Evolutionary conservation across 140 eudicot genomes (phyloP).

Genomic region (Stevia rebaudiana): DNA sequence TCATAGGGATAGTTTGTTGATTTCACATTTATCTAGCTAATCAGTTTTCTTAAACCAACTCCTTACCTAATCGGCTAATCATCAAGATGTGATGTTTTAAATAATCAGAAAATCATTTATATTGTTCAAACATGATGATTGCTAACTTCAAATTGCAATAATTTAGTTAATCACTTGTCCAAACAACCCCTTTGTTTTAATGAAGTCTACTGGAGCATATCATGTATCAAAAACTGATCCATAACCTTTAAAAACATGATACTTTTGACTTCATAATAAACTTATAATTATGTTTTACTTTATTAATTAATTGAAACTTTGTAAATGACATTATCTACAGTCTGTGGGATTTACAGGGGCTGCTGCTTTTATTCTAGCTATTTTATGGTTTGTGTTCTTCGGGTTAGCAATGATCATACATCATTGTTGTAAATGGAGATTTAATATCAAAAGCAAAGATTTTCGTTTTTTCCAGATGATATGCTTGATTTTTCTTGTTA

Average conservation of each 20-base stretch:
- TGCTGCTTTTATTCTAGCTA: conserved; percentile 66
- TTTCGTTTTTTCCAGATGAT: conserved; percentile 43
- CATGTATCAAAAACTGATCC: conserved; percentile 2
- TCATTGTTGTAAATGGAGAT: conserved; percentile 74
- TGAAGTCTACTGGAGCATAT: not conserved
- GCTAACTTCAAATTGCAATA: not conserved
- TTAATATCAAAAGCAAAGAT: conserved; percentile 53
- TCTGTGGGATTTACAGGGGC: conserved; percentile 97
- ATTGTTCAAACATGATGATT: not conserved
- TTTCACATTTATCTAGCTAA: not conserved
- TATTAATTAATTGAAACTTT: not conserved
- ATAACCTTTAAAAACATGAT: not conserved
- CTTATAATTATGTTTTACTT: not conserved
- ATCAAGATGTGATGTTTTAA: not conserved
- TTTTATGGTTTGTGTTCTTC: conserved; percentile 69
- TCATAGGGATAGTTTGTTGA: not conserved
- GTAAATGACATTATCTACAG: conserved; percentile 39
- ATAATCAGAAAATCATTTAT: not conserved
- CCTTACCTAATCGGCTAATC: not conserved
- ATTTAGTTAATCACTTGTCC: not conserved
- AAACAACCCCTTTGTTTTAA: not conserved
- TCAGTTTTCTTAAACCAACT: not conserved
- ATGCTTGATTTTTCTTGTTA: conserved; percentile 51
- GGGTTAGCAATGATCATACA: conserved; percentile 70
- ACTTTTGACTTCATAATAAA: not conserved